phyloP scores from a whole-genome alignment of 2,329 filamentous ascomycete genomes.

The Monosporascus ibericus region DNA sequence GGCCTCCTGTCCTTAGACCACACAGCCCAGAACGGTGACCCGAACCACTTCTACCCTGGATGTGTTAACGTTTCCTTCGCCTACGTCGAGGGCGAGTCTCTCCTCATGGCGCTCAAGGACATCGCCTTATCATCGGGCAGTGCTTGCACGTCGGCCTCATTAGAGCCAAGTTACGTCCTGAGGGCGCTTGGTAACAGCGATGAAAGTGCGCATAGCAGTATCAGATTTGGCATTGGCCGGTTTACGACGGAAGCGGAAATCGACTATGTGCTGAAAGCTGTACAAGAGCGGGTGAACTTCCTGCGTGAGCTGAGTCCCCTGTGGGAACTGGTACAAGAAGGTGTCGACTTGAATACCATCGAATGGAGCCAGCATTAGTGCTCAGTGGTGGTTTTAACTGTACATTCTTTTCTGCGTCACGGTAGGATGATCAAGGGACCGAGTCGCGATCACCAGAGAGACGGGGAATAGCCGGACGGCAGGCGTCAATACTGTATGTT shows the following conservation, averaged over 20 bases:
- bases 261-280: constrained; percentile 94
- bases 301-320: constrained; percentile 89
- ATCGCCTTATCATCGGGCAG: constrained; percentile 95
- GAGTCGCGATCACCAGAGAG: too few relatives aligned
- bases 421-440: background rate
- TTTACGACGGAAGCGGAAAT: constrained; percentile 96
- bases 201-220: constrained; percentile 95
- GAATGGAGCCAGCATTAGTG: constrained; percentile 93
- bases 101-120: constrained; percentile 97
- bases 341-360: constrained; percentile 90
- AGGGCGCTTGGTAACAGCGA: constrained; percentile 93
- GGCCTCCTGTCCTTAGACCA: constrained; percentile 88
- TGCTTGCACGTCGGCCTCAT: constrained; percentile 91
- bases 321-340: constrained; percentile 97
- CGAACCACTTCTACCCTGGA: constrained; percentile 80
- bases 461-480: background rate
- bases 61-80: constrained; percentile 98
- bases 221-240: constrained; percentile 92
- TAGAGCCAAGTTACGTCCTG: constrained; percentile 94
- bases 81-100: constrained; percentile 95
- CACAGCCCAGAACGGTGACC: constrained; percentile 83
- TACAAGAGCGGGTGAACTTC: constrained; percentile 84
- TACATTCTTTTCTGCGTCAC: background rate
- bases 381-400: background rate
- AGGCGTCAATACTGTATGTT: background rate